phyloP scores from a whole-genome alignment of 176 grass and related monocot genomes.

The Canna indica region DNA sequence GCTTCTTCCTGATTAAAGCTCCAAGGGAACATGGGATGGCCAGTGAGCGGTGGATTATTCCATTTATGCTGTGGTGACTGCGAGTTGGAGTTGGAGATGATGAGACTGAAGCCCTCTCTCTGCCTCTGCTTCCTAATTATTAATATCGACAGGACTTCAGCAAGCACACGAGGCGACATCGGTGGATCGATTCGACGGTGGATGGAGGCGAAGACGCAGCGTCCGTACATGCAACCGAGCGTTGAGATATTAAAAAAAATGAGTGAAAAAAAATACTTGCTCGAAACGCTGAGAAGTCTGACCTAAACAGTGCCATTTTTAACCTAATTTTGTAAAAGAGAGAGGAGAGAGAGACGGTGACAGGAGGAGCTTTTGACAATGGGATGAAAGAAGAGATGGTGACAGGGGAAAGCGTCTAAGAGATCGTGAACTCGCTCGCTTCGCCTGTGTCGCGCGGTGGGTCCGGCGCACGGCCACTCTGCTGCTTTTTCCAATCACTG shows the following conservation, averaged over 20 bases:
- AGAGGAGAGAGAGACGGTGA: background rate
- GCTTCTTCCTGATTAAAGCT: too few species aligned
- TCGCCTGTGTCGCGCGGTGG: background rate
- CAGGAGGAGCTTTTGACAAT: background rate
- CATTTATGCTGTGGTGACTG: too few species aligned
- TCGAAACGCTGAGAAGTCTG: background rate
- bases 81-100: too few species aligned
- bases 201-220: background rate
- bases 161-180: too few species aligned
- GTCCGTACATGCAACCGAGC: background rate
- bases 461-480: background rate
- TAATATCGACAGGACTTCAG: too few species aligned
- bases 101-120: too few species aligned
- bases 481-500: background rate
- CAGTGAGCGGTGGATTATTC: too few species aligned
- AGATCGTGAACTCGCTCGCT: background rate
- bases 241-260: too few species aligned
- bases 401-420: background rate
- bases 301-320: background rate
- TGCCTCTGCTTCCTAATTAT: background rate
- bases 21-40: too few species aligned
- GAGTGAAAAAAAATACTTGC: too few species aligned
- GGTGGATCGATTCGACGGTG: background rate
- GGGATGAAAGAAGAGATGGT: background rate
- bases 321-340: background rate